phyloP scores from a whole-genome alignment of 208 protist species.

The Trypanosoma cruzi region DNA sequence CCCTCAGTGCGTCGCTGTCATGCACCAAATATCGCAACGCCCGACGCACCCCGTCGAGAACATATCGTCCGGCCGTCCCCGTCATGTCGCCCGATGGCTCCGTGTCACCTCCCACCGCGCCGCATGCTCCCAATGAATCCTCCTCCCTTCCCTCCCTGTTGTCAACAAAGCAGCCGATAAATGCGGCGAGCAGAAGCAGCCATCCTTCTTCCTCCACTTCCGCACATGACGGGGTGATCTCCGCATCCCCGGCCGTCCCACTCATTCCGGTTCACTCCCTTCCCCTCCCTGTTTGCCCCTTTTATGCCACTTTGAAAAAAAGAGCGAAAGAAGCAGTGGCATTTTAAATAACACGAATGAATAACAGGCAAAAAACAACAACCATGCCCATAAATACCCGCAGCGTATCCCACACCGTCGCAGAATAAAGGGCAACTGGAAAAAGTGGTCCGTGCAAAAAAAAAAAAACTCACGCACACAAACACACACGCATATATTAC shows the following conservation, averaged over 20 bases:
- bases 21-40: slow-evolving; percentile 7
- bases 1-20: not conserved
- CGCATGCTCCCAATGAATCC: not conserved
- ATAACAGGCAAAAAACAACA: no score
- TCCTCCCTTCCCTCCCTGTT: not conserved
- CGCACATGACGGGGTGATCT: not conserved
- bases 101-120: not conserved
- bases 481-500: no score
- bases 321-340: no score
- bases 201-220: not conserved
- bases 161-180: slow-evolving; percentile 21
- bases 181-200: slow-evolving; percentile 6
- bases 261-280: not conserved
- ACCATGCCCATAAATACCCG: no score
- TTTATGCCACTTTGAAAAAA: no score
- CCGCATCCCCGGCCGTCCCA: not conserved
- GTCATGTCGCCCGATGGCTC: not conserved
- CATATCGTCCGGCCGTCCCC: not conserved
- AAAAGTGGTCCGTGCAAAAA: not conserved
- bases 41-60: not conserved
- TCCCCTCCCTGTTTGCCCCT: no score
- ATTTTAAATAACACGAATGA: no score
- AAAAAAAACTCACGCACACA: no score
- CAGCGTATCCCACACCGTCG: no score
- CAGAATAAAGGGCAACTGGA: no score